Conservation (phyloP, 2,329 filamentous ascomycete species). For the Sphaceloma murrayae region DNA sequence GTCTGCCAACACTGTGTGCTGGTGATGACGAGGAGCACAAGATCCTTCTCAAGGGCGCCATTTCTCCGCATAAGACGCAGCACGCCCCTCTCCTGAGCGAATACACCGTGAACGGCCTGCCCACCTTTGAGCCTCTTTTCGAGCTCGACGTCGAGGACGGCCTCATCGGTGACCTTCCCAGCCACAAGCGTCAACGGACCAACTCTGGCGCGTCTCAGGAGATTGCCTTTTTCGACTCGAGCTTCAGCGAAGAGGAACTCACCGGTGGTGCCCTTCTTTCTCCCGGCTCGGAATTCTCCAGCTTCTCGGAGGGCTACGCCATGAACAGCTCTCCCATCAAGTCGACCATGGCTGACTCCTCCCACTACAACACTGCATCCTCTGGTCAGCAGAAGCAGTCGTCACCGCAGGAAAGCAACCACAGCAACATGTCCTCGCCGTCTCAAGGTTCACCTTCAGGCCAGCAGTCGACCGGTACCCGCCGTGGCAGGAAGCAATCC, state of each 20-base stretch:
- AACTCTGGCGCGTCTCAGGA: slow-evolving; percentile 50
- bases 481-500: slow-evolving; percentile 95
- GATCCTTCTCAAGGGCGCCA: slow-evolving; percentile 41
- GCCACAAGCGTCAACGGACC: slow-evolving; percentile 64
- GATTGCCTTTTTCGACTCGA: slow-evolving; percentile 67
- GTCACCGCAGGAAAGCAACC: slow-evolving; percentile 37
- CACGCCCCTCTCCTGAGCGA: slow-evolving; percentile 34
- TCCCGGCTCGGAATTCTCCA: slow-evolving; percentile 19
- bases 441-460: slow-evolving; percentile 16
- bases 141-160: slow-evolving; percentile 89
- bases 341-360: slow-evolving; percentile 29
- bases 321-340: slow-evolving; percentile 19
- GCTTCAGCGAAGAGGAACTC: slow-evolving; percentile 62
- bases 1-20: slow-evolving; percentile 52
- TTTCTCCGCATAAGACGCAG: slow-evolving; percentile 23
- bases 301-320: slow-evolving; percentile 16
- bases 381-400: slow-evolving; percentile 31
- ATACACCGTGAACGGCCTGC: slow-evolving; percentile 50
- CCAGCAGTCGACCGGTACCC: slow-evolving; percentile 56
- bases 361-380: slow-evolving; percentile 38
- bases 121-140: slow-evolving; percentile 74
- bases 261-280: slow-evolving; percentile 16
- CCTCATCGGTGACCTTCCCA: slow-evolving; percentile 49
- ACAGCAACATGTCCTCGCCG: slow-evolving; percentile 22
- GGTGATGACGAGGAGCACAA: slow-evolving; percentile 38